Percentiles rank a stretch among this genome's conserved stretches.
These are phyloP conservation scores for Ceratobasidium sp. DNA, from an alignment of 1,284 basidiomycete species.

Conservation along the genomic window DNA sequence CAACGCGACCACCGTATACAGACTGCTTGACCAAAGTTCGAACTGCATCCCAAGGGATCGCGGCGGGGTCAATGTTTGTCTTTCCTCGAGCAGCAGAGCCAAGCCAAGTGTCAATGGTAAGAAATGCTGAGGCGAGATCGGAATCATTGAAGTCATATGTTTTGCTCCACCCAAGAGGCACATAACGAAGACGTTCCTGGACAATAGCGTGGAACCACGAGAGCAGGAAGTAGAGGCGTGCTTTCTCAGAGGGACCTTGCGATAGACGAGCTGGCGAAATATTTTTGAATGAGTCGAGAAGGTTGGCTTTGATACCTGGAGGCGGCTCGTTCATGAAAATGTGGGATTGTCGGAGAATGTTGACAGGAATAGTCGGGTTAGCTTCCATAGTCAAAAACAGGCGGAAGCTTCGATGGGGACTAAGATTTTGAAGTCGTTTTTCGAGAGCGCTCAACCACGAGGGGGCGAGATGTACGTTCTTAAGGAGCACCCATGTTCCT, in stretches of 20 bases:
- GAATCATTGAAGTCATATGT: slow-evolving; percentile 98
- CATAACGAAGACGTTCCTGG: slow-evolving; percentile 93
- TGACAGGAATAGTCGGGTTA: slow-evolving; percentile 90
- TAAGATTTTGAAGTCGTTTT: slow-evolving; percentile 93
- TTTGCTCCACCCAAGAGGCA: slow-evolving; percentile 94
- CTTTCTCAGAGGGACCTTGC: slow-evolving; percentile 89
- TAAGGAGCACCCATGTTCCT: slow-evolving; percentile 92
- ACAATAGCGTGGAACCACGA: slow-evolving; percentile 98
- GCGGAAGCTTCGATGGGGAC: slow-evolving; percentile 88
- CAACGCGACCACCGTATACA: slow-evolving; percentile 91
- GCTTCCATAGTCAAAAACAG: slow-evolving; percentile 97
- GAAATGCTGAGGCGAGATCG: slow-evolving; percentile 91
- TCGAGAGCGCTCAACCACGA: slow-evolving; percentile 94
- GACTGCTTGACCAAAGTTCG: slow-evolving; percentile 91
- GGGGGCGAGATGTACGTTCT: slow-evolving; percentile 95
- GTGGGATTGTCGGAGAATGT: slow-evolving; percentile 92
- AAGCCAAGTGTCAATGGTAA: slow-evolving; percentile 91
- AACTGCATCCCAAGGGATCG: slow-evolving; percentile 92
- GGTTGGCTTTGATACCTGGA: slow-evolving; percentile 92
- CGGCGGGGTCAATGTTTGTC: slow-evolving; percentile 87
- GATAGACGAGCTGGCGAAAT: slow-evolving; percentile 73
- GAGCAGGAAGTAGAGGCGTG: slow-evolving; percentile 90
- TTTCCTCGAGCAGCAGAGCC: slow-evolving; percentile 80
- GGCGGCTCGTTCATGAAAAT: slow-evolving; percentile 98
- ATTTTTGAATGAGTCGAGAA: slow-evolving; percentile 86